Percentiles rank a stretch among this genome's conserved stretches.
Conservation (phyloP, 306 rosid species). For the Senna tora region DNA sequence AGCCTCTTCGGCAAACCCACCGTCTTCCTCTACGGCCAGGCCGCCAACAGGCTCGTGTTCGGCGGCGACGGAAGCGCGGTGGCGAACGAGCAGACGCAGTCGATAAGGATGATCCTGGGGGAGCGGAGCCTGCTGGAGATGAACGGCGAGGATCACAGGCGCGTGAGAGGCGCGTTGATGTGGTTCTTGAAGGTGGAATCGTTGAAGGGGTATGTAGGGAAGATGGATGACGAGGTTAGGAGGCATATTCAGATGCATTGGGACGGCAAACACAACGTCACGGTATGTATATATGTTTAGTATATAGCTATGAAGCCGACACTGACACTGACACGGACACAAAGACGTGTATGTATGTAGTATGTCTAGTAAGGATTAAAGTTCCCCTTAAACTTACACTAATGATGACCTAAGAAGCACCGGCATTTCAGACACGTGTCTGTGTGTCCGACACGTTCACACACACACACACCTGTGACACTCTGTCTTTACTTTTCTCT, state of each 20-base stretch:
- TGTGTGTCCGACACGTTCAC: too few relatives aligned
- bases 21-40: slow-evolving; percentile 67
- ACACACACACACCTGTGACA: too few relatives aligned
- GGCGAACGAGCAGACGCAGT: slow-evolving; percentile 52
- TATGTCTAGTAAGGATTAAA: too few relatives aligned
- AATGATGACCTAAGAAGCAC: too few relatives aligned
- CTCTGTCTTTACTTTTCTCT: too few relatives aligned
- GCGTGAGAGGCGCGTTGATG: slow-evolving; percentile 65
- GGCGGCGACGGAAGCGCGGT: slow-evolving; percentile 14
- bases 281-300: too few relatives aligned
- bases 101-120: slow-evolving; percentile 56
- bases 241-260: slow-evolving; percentile 68
- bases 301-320: too few relatives aligned
- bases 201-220: slow-evolving; percentile 61
- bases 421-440: too few relatives aligned
- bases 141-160: slow-evolving; percentile 62
- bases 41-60: slow-evolving; percentile 73
- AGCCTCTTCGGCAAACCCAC: slow-evolving; percentile 76
- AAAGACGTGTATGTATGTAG: too few relatives aligned
- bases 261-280: slow-evolving; percentile 61
- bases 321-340: too few relatives aligned
- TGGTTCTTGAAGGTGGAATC: slow-evolving; percentile 81
- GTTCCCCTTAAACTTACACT: too few relatives aligned
- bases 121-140: slow-evolving; percentile 58
- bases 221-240: slow-evolving; percentile 65